Base-by-base conservation (phyloP, 2,329 filamentous ascomycete species). In the Cercospora sp. region DNA sequence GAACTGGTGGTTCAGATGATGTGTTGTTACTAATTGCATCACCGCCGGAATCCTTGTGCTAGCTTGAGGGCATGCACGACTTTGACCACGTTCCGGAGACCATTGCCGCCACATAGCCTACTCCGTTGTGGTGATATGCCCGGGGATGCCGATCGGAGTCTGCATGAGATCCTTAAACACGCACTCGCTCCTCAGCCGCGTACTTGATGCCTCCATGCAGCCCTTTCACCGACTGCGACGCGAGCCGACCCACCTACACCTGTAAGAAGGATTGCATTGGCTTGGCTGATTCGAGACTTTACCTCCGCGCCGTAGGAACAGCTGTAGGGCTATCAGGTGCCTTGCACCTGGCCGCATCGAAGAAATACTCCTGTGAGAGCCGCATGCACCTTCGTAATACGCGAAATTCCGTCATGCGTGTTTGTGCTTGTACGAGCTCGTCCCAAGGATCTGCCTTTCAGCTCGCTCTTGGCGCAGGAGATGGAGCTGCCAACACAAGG, bases 1-100 rank as follows among this genome's bases (percentile, higher is more conserved):
- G n/a, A 94, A 95, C 75, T 94, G 91, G 91, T 94, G 91, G 91
- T 93, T 92, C 70, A 85, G 90, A 69, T 92, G 33, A 36, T 36
- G 12, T 4, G 31, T 20, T 36, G 55, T 31, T 58, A 33, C 55
- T 53, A 53, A 53, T 58, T 33, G 55, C 26, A 58, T 31, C 55
- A 31, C 53, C 55, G n/a, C 55, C 8, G 18, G 55, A 33, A 31
- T 26, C 53, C 28, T 31, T 18, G 51, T 55, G 51, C 23, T 55
- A 40, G 36, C 36, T 40, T n/a, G 36, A n/a, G 36, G 36, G 36
- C 7, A 40, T 40, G 36, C 36, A 40, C 36, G 36, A 40, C 36
- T 40, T 40, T 40, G 16, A 58, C 23, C 30, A 60, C 57, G 16
- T n/a, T 58, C 16, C 55, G 55, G 55, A 36, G 28, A 33, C 23